phyloP scores from a whole-genome alignment of 2,329 filamentous ascomycete genomes.

The Colletotrichum viniferum region DNA sequence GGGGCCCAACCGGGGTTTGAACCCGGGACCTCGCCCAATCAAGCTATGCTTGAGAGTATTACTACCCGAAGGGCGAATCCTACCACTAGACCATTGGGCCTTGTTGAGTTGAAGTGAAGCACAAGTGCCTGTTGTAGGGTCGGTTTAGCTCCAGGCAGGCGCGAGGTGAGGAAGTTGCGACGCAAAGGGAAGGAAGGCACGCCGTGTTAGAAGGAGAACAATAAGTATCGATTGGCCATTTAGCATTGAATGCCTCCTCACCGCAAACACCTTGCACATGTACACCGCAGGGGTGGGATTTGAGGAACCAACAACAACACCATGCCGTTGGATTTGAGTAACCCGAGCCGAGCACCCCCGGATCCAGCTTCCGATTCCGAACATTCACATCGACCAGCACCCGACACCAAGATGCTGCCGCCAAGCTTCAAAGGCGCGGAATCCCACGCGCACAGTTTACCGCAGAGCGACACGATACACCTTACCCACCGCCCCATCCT shows the following conservation, averaged over 20 bases:
- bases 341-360: not conserved
- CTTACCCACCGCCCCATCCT: not conserved
- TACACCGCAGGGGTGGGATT: not conserved
- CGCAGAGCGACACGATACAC: not conserved
- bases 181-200: not conserved
- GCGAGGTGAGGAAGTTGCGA: not conserved
- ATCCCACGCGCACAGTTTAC: not conserved
- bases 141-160: not conserved
- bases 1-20: conserved; percentile 16
- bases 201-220: not conserved
- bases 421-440: not conserved
- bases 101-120: not conserved
- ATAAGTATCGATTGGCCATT: not conserved
- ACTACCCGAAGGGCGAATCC: conserved; percentile 19
- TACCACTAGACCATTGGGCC: conserved; percentile 21
- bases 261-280: not conserved
- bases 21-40: conserved; percentile 18
- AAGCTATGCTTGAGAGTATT: not conserved
- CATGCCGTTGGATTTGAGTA: not conserved
- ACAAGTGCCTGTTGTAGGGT: not conserved
- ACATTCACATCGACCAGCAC: not conserved
- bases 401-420: not conserved
- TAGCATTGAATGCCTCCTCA: not conserved
- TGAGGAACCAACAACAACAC: not conserved
- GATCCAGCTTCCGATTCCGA: not conserved